phyloP scores from a whole-genome alignment of 768 basidiomycete species.

The Strobilomyces echinocephalus region DNA sequence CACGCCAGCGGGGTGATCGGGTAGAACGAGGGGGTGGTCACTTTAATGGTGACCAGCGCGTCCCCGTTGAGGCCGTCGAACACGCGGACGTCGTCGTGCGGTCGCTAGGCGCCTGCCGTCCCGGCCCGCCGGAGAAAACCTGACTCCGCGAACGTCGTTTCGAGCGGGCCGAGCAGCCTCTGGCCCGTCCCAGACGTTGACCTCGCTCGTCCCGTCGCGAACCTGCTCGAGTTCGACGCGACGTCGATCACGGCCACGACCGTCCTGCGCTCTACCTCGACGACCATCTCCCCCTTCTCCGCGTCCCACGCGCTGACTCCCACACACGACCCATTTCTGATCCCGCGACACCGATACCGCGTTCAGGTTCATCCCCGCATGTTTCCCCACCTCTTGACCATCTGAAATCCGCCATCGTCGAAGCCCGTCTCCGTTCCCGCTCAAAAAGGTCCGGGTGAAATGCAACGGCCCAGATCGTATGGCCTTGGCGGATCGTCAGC shows the following conservation, averaged over 20 bases:
- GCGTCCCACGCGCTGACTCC: background rate
- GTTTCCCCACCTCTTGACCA: background rate
- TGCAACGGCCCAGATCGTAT: background rate
- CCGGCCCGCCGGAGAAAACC: constrained; percentile 5
- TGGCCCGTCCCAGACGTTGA: background rate
- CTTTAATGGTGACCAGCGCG: background rate
- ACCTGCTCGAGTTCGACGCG: background rate
- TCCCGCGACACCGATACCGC: background rate
- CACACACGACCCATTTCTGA: background rate
- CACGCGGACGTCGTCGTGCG: background rate
- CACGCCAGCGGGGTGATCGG: constrained; percentile 1
- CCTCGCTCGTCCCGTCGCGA: background rate
- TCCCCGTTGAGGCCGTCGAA: background rate
- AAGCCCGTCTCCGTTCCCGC: background rate
- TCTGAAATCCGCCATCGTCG: background rate
- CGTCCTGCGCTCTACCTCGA: background rate
- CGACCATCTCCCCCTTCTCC: background rate
- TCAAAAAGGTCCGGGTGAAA: background rate
- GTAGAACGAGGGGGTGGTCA: background rate
- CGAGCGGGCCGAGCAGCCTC: constrained; percentile 2
- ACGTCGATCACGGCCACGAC: background rate
- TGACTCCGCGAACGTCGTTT: background rate
- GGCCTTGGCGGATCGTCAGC: too few species aligned
- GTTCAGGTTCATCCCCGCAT: background rate
- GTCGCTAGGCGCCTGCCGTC: background rate